phyloP scores from a whole-genome alignment of 1,284 basidiomycete species.

The Sanghuangporus weigelae region DNA sequence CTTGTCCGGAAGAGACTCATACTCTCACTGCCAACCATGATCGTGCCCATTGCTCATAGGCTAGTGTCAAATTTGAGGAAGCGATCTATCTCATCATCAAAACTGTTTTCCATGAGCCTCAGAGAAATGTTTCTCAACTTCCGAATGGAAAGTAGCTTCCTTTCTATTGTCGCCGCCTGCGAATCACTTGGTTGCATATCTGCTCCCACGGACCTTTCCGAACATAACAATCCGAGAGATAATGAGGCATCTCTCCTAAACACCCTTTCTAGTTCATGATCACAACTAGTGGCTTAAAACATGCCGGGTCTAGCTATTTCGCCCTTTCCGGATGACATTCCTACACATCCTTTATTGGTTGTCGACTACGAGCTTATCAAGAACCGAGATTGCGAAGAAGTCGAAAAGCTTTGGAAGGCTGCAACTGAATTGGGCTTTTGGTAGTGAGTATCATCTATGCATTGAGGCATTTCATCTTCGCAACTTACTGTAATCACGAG shows the following conservation, averaged over 20 bases:
- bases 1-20: too few species aligned
- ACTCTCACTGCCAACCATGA: too few species aligned
- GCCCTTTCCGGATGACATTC: conserved; percentile 44
- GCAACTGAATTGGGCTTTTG: conserved; percentile 48
- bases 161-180: too few species aligned
- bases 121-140: too few species aligned
- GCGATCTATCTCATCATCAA: too few species aligned
- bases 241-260: too few species aligned
- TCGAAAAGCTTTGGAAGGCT: conserved; percentile 46
- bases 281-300: not conserved
- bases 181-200: too few species aligned
- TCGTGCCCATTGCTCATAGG: too few species aligned
- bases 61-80: too few species aligned
- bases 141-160: too few species aligned
- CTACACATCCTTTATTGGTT: conserved; percentile 39
- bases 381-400: conserved; percentile 32
- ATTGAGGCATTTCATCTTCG: not conserved
- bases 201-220: not conserved
- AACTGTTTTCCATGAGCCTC: too few species aligned
- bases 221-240: not conserved
- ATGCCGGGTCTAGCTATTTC: conserved; percentile 23
- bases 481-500: conserved; percentile 26
- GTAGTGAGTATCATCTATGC: conserved; percentile 38
- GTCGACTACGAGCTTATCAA: conserved; percentile 44
- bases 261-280: too few species aligned